Evolutionary conservation across 108 stramenopile genomes (phyloP).

Genomic region (Fragilaria radians): DNA sequence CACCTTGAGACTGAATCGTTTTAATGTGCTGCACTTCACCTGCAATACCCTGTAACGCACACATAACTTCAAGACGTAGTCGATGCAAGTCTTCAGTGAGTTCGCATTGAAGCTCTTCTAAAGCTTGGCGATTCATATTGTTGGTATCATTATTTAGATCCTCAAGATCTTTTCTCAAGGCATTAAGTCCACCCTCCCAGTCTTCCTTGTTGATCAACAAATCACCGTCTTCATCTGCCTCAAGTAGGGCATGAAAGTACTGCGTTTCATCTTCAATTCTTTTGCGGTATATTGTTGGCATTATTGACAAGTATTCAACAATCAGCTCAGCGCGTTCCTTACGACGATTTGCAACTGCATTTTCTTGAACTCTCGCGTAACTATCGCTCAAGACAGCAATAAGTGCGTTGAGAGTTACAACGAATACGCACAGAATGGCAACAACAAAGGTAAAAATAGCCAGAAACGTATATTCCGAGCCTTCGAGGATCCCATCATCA

Average conservation of each 20-base stretch:
- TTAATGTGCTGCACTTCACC: conserved; percentile 14
- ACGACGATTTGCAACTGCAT: conserved; percentile 23
- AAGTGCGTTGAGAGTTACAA: conserved; percentile 30
- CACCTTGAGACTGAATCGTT: conserved; percentile 9
- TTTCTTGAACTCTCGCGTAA: conserved; percentile 28
- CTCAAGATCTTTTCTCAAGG: conserved; percentile 17
- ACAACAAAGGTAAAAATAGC: conserved; percentile 16
- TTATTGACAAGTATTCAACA: conserved; percentile 32
- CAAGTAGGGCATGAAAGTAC: conserved; percentile 20
- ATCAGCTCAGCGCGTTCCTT: conserved; percentile 31
- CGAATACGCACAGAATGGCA: conserved; percentile 23
- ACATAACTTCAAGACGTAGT: conserved; percentile 13
- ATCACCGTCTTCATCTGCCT: conserved; percentile 27
- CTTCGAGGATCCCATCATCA: conserved; percentile 18
- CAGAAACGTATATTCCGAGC: conserved; percentile 5
- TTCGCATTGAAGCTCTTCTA: conserved; percentile 14
- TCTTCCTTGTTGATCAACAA: conserved; percentile 20
- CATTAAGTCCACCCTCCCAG: conserved; percentile 36
- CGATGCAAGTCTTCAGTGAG: conserved; percentile 10
- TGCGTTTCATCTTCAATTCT: conserved; percentile 27
- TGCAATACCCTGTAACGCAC: conserved; percentile 4
- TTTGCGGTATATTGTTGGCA: conserved; percentile 23
- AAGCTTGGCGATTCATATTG: conserved; percentile 5
- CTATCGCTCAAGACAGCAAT: conserved; percentile 33
- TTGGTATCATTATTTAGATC: conserved; percentile 10